phyloP scores from a whole-genome alignment of 139 green algal genomes.

The Chlorella sp. region DNA sequence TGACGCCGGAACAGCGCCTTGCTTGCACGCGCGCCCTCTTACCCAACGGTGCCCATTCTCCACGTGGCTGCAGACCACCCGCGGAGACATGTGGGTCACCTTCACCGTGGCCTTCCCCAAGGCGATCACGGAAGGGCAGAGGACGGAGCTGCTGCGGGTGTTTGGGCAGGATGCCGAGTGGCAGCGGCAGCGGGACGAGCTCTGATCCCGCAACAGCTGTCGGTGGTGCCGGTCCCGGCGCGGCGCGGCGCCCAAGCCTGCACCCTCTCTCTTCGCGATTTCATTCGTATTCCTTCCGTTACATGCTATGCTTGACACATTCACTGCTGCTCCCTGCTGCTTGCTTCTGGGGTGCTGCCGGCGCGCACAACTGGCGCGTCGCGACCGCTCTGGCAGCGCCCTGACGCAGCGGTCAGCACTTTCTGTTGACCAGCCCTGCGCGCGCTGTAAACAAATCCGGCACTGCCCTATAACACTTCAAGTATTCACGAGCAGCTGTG shows the following conservation, averaged over 20 bases:
- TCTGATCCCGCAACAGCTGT: constrained; percentile 15
- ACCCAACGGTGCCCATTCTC: too few species aligned
- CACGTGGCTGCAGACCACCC: constrained; percentile 27
- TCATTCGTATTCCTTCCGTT: neutral
- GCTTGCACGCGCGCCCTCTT: too few species aligned
- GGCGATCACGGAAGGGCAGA: constrained; percentile 78
- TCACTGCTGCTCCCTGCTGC: neutral
- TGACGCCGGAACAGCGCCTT: neutral
- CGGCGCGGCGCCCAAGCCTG: neutral
- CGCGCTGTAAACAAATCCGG: too few species aligned
- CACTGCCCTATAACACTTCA: too few species aligned
- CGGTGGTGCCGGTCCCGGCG: neutral
- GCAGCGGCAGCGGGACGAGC: constrained; percentile 42
- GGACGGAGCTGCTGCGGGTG: constrained; percentile 58
- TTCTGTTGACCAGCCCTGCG: too few species aligned
- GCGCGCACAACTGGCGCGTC: neutral
- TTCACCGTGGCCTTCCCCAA: constrained; percentile 87
- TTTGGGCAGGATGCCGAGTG: constrained; percentile 51
- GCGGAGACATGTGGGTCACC: constrained; percentile 85
- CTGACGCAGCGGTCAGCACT: neutral
- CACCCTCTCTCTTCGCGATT: neutral
- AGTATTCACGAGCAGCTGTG: too few species aligned
- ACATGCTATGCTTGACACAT: too few species aligned
- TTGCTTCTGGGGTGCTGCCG: neutral
- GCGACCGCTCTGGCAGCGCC: neutral